phyloP scores from a whole-genome alignment of 108 stramenopile genomes.

The Fistulifera pelliculosa region DNA sequence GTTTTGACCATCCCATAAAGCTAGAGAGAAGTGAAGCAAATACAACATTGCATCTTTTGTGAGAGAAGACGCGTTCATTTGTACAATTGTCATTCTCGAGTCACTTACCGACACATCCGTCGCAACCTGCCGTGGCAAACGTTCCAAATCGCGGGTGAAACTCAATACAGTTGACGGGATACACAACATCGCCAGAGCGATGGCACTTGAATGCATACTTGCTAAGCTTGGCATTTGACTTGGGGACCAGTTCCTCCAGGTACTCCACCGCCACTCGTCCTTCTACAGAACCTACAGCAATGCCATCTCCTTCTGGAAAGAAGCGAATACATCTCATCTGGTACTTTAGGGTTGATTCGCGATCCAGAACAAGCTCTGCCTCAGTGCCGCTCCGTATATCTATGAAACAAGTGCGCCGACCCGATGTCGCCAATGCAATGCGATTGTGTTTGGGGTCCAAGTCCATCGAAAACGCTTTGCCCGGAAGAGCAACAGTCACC shows the following conservation, averaged over 20 bases:
- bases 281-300: slow-evolving; percentile 91
- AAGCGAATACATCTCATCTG: slow-evolving; percentile 75
- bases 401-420: slow-evolving; percentile 43
- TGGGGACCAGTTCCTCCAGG: slow-evolving; percentile 53
- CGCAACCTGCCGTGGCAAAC: slow-evolving; percentile 91
- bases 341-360: slow-evolving; percentile 79
- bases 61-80: too few relatives aligned
- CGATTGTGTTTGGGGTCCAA: slow-evolving; percentile 22
- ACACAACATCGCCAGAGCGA: slow-evolving; percentile 81
- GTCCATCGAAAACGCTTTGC: slow-evolving; percentile 83
- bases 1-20: slow-evolving; percentile 84
- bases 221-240: slow-evolving; percentile 33
- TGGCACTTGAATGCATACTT: slow-evolving; percentile 96
- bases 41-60: too few relatives aligned
- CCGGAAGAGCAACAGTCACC: slow-evolving; percentile 35
- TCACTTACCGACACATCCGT: slow-evolving; percentile 67
- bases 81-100: too few relatives aligned
- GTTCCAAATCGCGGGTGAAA: slow-evolving; percentile 83
- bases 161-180: slow-evolving; percentile 95
- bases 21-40: too few relatives aligned
- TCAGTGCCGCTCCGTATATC: slow-evolving; percentile 29
- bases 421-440: slow-evolving; percentile 59
- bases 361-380: slow-evolving; percentile 42
- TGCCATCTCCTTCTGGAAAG: slow-evolving; percentile 68
- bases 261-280: slow-evolving; percentile 96